These are phyloP conservation scores for Sugiyamaella chiloensis DNA, from an alignment of 805 yeast species.

Conservation along the genomic window DNA sequence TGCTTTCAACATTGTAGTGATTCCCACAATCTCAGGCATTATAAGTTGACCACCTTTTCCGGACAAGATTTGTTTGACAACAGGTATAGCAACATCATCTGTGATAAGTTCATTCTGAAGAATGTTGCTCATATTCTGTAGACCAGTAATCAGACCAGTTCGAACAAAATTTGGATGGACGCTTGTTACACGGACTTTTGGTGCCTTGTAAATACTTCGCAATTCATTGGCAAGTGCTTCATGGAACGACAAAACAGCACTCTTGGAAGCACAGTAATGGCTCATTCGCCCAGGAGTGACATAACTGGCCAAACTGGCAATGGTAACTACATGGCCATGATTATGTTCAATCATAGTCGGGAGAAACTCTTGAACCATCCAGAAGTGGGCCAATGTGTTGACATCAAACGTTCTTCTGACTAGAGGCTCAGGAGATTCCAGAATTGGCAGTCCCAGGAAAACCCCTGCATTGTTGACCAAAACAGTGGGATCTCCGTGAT, in stretches of 20 bases:
- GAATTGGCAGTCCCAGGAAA: conserved; percentile 51
- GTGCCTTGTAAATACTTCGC: conserved; percentile 41
- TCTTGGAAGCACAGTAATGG: conserved; percentile 72
- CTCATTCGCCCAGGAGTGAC: conserved; percentile 65
- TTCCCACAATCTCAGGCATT: conserved; percentile 5
- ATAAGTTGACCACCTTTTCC: conserved; percentile 7
- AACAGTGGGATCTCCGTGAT: conserved; percentile 56
- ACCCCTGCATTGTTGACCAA: conserved; percentile 79
- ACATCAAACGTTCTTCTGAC: conserved; percentile 57
- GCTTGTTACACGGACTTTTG: conserved; percentile 47
- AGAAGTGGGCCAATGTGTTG: conserved; percentile 64
- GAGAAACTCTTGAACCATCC: conserved; percentile 60
- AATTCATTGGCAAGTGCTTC: conserved; percentile 63
- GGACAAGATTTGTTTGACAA: conserved; percentile 32
- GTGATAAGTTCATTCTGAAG: conserved; percentile 75
- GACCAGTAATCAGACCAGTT: conserved; percentile 61
- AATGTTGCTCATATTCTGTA: conserved; percentile 58
- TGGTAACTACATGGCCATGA: conserved; percentile 67
- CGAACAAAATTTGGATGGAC: conserved; percentile 72
- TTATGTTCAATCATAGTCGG: conserved; percentile 56
- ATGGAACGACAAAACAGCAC: conserved; percentile 70
- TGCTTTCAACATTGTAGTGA: not conserved
- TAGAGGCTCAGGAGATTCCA: conserved; percentile 51
- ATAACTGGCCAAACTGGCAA: conserved; percentile 72
- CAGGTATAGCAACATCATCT: conserved; percentile 49